Base-by-base conservation (phyloP, 208 protist species). In the Wallacemonas sp. region DNA sequence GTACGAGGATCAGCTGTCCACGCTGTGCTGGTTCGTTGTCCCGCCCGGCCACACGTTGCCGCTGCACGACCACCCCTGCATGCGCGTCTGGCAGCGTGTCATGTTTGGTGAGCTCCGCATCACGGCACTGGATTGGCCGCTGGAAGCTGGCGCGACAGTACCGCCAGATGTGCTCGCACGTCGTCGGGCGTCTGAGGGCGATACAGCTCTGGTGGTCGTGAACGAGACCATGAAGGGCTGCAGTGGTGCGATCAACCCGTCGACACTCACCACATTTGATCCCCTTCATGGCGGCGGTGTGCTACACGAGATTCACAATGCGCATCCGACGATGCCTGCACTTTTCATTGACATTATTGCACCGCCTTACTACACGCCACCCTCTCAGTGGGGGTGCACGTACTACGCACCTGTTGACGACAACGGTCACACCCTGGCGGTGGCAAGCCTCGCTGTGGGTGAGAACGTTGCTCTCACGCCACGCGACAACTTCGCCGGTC, bases 261-360 rank as follows among this genome's bases (percentile, higher is more conserved):
- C 69, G 0, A 30, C 72, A 11, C 29, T 79, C 14, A 26, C 58
- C 27, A 21, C 38, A 55, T 63, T 79, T 61, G 27, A 74, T 57
- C 67, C 76, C 46, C 5, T 72, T 1, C 17, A 34, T 11, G 46
- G 69, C 32, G 78, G 85, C 39, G 78, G 85, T 46, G 72, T 88
- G 24, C 56, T 91, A 8, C 88, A 91, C 48, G 82, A 88, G 61
- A 78, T 94, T 43, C 36, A 49, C 14, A 94, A 94, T 65, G 30
- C 65, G 17, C 64, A 88, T 23, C 57, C 63, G 8, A 21, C 16
- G 26, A 58, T 62, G 5, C 88, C 88, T 0, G 83, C 85, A 1
- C 54, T 94, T 21, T 85, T 92, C 39, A 57, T 94, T 12, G 83
- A 94, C 63, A 77, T 92, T 47, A 91, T 90, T 27, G 46, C 88